A percentile compares a stretch with the other conserved stretches of the same genome.
phyloP scores from a whole-genome alignment of 2,329 filamentous ascomycete genomes.

The Teratosphaeria viscida region DNA sequence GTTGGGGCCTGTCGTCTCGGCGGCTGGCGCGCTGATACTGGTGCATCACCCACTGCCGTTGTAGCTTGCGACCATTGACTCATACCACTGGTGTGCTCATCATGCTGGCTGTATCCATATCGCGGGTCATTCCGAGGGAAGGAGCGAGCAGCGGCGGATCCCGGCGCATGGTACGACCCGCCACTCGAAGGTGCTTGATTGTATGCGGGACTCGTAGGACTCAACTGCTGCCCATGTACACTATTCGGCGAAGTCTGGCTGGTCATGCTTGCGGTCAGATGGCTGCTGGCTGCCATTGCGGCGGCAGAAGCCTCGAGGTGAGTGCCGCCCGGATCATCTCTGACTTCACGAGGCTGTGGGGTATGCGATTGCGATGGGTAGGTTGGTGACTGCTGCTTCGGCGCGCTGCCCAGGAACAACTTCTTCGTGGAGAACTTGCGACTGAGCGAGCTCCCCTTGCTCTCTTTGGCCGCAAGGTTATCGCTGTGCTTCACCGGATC shows the following conservation, averaged over 20 bases:
- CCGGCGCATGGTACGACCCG: conserved; percentile 17
- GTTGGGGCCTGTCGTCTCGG: conserved; percentile 19
- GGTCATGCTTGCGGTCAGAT: conserved; percentile 40
- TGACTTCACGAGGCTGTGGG: conserved; percentile 21
- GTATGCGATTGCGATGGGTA: conserved; percentile 27
- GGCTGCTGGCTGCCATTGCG: conserved; percentile 40
- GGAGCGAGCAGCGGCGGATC: conserved; percentile 18
- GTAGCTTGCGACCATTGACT: conserved; percentile 18
- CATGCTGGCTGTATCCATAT: conserved; percentile 7
- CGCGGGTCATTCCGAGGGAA: conserved; percentile 20
- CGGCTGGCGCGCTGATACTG: conserved; percentile 6
- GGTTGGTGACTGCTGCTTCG: conserved; percentile 42
- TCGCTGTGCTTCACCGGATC: conserved; percentile 17
- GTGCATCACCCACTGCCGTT: conserved; percentile 9
- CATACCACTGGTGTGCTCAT: conserved; percentile 15
- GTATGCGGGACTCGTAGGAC: conserved; percentile 42
- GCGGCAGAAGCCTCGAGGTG: conserved; percentile 41
- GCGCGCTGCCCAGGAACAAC: conserved; percentile 38
- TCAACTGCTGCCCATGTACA: conserved; percentile 24
- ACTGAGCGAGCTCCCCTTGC: conserved; percentile 37
- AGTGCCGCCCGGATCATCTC: conserved; percentile 19
- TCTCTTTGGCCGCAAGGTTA: conserved; percentile 20
- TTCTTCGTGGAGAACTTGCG: conserved; percentile 45
- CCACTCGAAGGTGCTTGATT: conserved; percentile 21
- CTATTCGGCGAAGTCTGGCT: conserved; percentile 32